Evolutionary conservation across 1,284 basidiomycete species (phyloP), one percentile per base, ranked within the genome.

Genomic region (Moesziomyces parantarcticus): DNA sequence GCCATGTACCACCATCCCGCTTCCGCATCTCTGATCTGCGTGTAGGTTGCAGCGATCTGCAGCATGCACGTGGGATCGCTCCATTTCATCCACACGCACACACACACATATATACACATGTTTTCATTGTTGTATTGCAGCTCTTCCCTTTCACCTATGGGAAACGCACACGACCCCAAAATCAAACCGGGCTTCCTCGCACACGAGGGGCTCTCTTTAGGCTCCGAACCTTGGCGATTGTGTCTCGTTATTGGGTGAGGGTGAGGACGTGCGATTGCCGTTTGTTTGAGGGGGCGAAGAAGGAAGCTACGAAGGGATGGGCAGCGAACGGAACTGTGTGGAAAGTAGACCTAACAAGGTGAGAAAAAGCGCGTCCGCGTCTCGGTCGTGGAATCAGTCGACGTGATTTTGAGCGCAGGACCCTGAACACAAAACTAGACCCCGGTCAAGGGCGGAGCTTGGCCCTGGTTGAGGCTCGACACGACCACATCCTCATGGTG

Each of bases 161-260:
- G 63, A 56, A 25, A 44, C 50, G 44, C 57, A 43, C 46, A 39
- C 64, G 54, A 52, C 49, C 36, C 58, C 42, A 62, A 67, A 68
- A 58, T 62, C 54, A 62, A 68, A 58, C 65, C 32, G 65, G 50
- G 50, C 58, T 36, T 32, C 40, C 51, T 61, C 59, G 59, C 59
- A 68, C 55, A 62, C 46, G 65, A 58, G 65, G 58, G 48, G 45
- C 51, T 53, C 65, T 55, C n/a, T 40, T 68, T 68, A 68, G 65
- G 65, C 65, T 58, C 55, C 32, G 51, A 51, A 42, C 25, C 22
- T 40, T 45, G 36, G n/a, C n/a, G 16, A 8, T 45, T 44, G 13
- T 11, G 18, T 10, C 26, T 18, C 29, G 2, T 13, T 2, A 13
- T 4, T 13, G 10, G 10, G 29, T 32, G 29, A 32, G 29, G 13